Percentiles rank a stretch among this genome's conserved stretches.
Evolutionary conservation across 768 basidiomycete species (phyloP).

Genomic region (Tylopilus subfusipes): DNA sequence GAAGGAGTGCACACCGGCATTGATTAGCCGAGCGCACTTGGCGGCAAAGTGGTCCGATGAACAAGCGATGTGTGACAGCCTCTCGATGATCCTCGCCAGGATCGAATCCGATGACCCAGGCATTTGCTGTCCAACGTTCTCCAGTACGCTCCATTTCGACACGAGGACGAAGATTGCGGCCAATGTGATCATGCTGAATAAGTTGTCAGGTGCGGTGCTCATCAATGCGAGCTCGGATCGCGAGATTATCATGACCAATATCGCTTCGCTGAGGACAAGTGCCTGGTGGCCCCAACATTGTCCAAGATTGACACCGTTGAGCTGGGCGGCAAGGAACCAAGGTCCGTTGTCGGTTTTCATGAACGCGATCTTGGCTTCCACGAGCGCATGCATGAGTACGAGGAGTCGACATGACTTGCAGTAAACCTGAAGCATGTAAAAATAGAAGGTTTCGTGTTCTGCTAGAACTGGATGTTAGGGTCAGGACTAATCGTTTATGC

Average conservation of each 20-base stretch:
- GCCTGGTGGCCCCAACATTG: constrained; percentile 39
- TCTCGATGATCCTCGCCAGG: constrained; percentile 34
- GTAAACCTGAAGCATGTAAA: constrained; percentile 39
- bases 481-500: constrained; percentile 13
- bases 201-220: constrained; percentile 39
- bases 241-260: constrained; percentile 35
- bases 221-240: constrained; percentile 34
- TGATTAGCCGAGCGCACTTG: constrained; percentile 42
- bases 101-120: constrained; percentile 39
- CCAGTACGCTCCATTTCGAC: constrained; percentile 40
- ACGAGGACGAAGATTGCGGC: constrained; percentile 43
- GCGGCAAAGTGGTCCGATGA: constrained; percentile 40
- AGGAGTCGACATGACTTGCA: constrained; percentile 41
- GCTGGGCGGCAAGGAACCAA: constrained; percentile 34
- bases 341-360: constrained; percentile 16
- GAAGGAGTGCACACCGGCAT: constrained; percentile 31
- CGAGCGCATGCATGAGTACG: constrained; percentile 36
- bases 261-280: constrained; percentile 35
- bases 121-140: constrained; percentile 33
- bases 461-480: constrained; percentile 37
- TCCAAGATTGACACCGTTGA: constrained; percentile 34
- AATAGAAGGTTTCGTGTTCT: constrained; percentile 41
- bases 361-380: constrained; percentile 24
- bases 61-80: constrained; percentile 33
- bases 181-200: constrained; percentile 42